These are phyloP conservation scores for Knoxia roxburghii DNA, from an alignment of 257 asterid genomes.

Conservation along the genomic window DNA sequence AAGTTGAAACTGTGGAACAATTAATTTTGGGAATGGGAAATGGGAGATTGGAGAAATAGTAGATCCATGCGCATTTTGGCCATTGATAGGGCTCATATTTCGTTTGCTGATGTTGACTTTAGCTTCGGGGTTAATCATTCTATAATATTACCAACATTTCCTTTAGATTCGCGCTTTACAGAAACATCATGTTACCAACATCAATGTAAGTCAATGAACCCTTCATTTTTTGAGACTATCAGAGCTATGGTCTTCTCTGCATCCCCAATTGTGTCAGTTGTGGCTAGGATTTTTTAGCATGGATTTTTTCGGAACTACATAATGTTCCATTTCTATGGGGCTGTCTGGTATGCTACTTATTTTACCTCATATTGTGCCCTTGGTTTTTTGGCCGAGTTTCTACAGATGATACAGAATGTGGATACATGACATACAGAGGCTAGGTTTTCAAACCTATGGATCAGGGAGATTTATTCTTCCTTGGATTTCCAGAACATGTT, in stretches of 20 bases:
- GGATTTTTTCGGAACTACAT: constrained; percentile 54
- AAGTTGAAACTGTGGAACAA: constrained; percentile 27
- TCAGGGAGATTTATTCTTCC: constrained; percentile 35
- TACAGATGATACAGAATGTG: constrained; percentile 43
- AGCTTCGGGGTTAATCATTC: constrained; percentile 51
- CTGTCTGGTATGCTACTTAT: constrained; percentile 47
- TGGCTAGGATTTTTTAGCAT: constrained; percentile 57
- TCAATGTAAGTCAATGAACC: constrained; percentile 32
- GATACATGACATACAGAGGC: constrained; percentile 84
- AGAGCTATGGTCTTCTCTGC: constrained; percentile 78
- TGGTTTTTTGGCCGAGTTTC: constrained; percentile 75
- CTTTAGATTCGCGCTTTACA: constrained; percentile 73
- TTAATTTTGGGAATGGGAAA: constrained; percentile 99
- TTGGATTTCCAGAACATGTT: constrained; percentile 94
- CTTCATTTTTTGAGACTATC: constrained; percentile 33
- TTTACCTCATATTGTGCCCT: constrained; percentile 76
- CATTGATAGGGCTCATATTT: constrained; percentile 64
- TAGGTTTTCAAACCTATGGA: constrained; percentile 45
- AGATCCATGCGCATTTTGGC: constrained; percentile 86
- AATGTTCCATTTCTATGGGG: constrained; percentile 46
- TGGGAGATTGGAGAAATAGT: constrained; percentile 92
- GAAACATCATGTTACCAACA: constrained; percentile 31
- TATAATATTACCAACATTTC: constrained; percentile 74
- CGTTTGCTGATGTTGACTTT: constrained; percentile 66
- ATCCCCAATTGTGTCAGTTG: constrained; percentile 58